Conservation (phyloP, 2,329 filamentous ascomycete species). For the Alternaria incomplexa region DNA sequence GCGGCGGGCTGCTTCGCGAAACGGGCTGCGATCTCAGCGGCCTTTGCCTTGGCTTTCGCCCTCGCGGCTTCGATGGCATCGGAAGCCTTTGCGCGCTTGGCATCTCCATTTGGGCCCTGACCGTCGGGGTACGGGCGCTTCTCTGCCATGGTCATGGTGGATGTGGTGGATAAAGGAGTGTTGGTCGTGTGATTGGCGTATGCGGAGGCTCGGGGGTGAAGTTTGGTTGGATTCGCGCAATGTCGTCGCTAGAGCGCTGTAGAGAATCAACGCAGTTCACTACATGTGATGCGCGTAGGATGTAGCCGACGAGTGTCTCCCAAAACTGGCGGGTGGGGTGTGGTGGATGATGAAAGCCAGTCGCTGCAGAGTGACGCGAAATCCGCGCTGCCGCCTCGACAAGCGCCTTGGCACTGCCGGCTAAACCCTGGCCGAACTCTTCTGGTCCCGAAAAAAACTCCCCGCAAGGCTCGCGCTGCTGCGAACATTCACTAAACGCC, state of each 20-base stretch:
- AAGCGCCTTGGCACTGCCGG: conserved; percentile 28
- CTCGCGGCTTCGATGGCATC: conserved; percentile 41
- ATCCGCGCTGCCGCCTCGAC: conserved; percentile 5
- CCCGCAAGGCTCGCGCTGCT: conserved; percentile 27
- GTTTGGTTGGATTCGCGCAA: conserved; percentile 2
- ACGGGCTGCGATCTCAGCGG: conserved; percentile 42
- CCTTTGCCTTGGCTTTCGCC: conserved; percentile 43
- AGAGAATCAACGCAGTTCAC: neutral
- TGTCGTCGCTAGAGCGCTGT: neutral
- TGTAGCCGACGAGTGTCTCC: neutral
- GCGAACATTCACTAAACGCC: conserved; percentile 11
- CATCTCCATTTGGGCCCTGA: conserved; percentile 36
- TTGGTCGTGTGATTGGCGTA: neutral
- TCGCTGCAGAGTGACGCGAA: conserved; percentile 24
- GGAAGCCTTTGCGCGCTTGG: conserved; percentile 49
- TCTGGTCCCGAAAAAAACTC: conserved; percentile 38
- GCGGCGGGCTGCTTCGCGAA: conserved; percentile 32
- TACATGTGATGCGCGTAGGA: neutral
- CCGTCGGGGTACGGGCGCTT: conserved; percentile 52
- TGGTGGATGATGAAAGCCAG: conserved; percentile 6
- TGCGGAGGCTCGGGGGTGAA: conserved; percentile 6
- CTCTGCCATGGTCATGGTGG: conserved; percentile 44
- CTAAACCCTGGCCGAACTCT: conserved; percentile 38
- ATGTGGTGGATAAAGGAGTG: neutral
- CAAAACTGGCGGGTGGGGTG: neutral